Conservation (phyloP, 1,284 basidiomycete species). For the Leucocoprinus gongylophorus region DNA sequence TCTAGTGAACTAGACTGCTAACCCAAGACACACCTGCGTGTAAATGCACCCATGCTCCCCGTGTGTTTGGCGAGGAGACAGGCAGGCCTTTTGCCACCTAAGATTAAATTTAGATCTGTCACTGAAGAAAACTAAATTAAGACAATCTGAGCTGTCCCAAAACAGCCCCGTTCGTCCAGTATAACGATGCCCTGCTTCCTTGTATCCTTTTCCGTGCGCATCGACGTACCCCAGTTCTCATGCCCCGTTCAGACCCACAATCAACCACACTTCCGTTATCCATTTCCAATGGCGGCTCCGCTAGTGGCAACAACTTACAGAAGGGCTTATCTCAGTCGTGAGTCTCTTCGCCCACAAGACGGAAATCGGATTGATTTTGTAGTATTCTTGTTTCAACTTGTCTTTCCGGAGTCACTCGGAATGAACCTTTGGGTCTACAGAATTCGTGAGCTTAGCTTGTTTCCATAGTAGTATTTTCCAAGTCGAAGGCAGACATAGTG, state of each 20-base stretch:
- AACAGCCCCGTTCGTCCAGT: not conserved
- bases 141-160: not conserved
- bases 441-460: not conserved
- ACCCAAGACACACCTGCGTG: not conserved
- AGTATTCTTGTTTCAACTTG: not conserved
- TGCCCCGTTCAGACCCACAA: not conserved
- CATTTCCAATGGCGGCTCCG: not conserved
- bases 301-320: not conserved
- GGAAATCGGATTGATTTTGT: not conserved
- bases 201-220: not conserved
- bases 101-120: constrained; percentile 1
- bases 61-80: constrained; percentile 1
- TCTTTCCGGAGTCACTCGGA: not conserved
- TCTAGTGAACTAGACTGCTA: not conserved
- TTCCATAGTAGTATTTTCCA: not conserved
- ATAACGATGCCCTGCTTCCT: not conserved
- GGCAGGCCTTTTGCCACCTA: not conserved
- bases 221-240: not conserved
- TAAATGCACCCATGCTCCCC: not conserved
- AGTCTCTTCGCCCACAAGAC: not conserved
- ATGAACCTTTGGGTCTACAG: not conserved
- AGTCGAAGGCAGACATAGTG: not conserved
- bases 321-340: not conserved
- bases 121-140: not conserved
- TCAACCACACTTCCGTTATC: not conserved